Conservation (phyloP, 805 yeast genomes). For the Candida palmyrensis region DNA sequence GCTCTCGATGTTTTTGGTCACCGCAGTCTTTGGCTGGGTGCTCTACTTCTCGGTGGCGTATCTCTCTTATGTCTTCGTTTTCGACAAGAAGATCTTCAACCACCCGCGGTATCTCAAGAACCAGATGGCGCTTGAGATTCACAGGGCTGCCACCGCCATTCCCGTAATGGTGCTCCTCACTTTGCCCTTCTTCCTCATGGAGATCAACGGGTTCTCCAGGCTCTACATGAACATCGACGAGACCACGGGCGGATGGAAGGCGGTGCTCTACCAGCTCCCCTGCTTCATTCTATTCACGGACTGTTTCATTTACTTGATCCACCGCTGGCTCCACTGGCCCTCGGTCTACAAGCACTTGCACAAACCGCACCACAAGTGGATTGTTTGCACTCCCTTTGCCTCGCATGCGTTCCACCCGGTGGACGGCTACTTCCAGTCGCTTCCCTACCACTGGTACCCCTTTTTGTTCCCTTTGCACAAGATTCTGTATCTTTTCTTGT, state of each 20-base stretch:
- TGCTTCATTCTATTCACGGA: slow-evolving; percentile 89
- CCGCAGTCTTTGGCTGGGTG: slow-evolving; percentile 82
- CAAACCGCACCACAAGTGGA: slow-evolving; percentile 99
- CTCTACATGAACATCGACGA: slow-evolving; percentile 65
- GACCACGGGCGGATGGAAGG: slow-evolving; percentile 62
- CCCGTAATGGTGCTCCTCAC: slow-evolving; percentile 88
- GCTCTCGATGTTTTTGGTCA: slow-evolving; percentile 59
- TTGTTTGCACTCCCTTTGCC: slow-evolving; percentile 97
- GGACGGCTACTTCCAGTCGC: slow-evolving; percentile 88
- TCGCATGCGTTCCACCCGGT: slow-evolving; percentile 98
- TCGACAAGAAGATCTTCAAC: slow-evolving; percentile 85
- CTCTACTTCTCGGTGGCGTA: slow-evolving; percentile 73
- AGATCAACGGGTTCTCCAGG: slow-evolving; percentile 76
- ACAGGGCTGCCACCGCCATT: slow-evolving; percentile 72
- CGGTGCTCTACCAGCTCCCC: slow-evolving; percentile 64
- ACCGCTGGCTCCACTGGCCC: slow-evolving; percentile 94
- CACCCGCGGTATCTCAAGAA: slow-evolving; percentile 95
- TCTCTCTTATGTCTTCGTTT: slow-evolving; percentile 70
- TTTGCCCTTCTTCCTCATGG: slow-evolving; percentile 83
- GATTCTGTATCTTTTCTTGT: slow-evolving; percentile 71
- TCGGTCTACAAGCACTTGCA: slow-evolving; percentile 78
- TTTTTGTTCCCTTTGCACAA: slow-evolving; percentile 90
- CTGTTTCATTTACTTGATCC: slow-evolving; percentile 85
- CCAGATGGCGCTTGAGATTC: slow-evolving; percentile 81
- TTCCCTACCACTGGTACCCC: slow-evolving; percentile 93